Percentiles rank a stretch among this genome's conserved stretches.
These are phyloP conservation scores for Verticillium alfalfae DNA, from an alignment of 2,329 filamentous ascomycete species.

Conservation along the genomic window DNA sequence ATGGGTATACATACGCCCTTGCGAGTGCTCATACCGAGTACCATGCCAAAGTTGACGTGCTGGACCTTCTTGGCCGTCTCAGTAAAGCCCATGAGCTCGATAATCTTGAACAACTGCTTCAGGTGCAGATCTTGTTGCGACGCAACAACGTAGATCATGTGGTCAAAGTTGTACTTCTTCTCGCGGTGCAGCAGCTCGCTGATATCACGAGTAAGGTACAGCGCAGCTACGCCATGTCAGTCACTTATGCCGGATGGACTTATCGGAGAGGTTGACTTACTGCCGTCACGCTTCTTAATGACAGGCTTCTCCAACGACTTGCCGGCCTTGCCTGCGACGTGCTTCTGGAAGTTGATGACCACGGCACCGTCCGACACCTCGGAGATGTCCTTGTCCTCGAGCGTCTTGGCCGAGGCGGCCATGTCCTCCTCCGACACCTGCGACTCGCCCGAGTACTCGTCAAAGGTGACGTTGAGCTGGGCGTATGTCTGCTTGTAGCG, in stretches of 20 bases:
- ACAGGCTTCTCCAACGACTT: constrained; percentile 67
- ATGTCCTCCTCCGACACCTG: constrained; percentile 64
- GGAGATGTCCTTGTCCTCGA: constrained; percentile 60
- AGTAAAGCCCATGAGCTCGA: constrained; percentile 64
- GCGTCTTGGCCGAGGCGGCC: constrained; percentile 53
- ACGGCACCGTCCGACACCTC: constrained; percentile 68
- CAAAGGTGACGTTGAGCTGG: constrained; percentile 65
- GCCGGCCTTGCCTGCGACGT: constrained; percentile 59
- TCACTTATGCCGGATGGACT: too few relatives aligned
- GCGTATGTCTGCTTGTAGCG: constrained; percentile 65
- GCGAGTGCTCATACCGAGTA: constrained; percentile 65
- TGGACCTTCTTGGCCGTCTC: constrained; percentile 64
- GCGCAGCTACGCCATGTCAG: constrained; percentile 35
- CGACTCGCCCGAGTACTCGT: constrained; percentile 71
- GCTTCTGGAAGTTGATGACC: constrained; percentile 66
- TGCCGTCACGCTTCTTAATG: constrained; percentile 68
- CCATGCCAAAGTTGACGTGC: constrained; percentile 72
- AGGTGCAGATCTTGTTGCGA: constrained; percentile 68
- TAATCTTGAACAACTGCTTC: constrained; percentile 70
- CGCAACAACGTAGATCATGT: constrained; percentile 77
- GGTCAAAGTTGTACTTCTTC: constrained; percentile 48
- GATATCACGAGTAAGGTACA: constrained; percentile 75
- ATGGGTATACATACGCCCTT: constrained; percentile 35
- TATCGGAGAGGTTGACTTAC: background rate
- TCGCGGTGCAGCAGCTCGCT: constrained; percentile 64